phyloP scores from a whole-genome alignment of 2,329 filamentous ascomycete genomes.

The Sporothrix inflata region DNA sequence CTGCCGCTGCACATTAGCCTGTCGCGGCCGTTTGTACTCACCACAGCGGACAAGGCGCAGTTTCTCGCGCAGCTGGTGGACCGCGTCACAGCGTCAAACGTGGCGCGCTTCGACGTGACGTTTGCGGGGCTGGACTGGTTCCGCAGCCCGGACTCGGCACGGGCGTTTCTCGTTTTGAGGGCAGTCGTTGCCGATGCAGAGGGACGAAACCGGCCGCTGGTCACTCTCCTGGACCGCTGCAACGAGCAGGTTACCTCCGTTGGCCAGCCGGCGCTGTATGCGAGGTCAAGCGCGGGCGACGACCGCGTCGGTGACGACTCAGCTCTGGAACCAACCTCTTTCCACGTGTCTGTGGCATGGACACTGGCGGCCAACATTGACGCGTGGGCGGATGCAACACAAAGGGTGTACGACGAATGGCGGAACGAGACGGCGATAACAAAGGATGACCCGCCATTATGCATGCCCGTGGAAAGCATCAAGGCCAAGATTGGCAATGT shows the following conservation, averaged over 20 bases:
- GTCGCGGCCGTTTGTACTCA: constrained; percentile 77
- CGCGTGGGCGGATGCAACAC: constrained; percentile 47
- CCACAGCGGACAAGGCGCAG: constrained; percentile 68
- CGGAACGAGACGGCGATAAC: constrained; percentile 31
- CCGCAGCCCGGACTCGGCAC: constrained; percentile 60
- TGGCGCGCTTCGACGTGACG: constrained; percentile 44
- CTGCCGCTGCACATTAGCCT: constrained; percentile 89
- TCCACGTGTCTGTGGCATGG: constrained; percentile 93
- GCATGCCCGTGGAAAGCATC: constrained; percentile 61
- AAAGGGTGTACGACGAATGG: constrained; percentile 37
- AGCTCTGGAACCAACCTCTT: constrained; percentile 49
- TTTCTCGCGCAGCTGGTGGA: constrained; percentile 64
- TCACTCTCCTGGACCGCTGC: constrained; percentile 65
- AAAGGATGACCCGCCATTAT: constrained; percentile 40
- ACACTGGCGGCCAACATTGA: constrained; percentile 59
- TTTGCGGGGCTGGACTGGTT: constrained; percentile 52
- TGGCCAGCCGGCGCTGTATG: constrained; percentile 73
- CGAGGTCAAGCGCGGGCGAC: constrained; percentile 32
- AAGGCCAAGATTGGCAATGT: constrained; percentile 78
- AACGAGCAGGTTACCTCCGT: constrained; percentile 65
- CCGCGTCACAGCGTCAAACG: constrained; percentile 43
- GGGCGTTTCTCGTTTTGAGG: constrained; percentile 83
- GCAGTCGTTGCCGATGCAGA: constrained; percentile 43
- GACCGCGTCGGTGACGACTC: constrained; percentile 16
- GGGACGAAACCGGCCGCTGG: constrained; percentile 56